Percentiles rank a stretch among this genome's conserved stretches.
Evolutionary conservation across 257 asterid species (phyloP).

Genomic region (Osmanthus fragrans): DNA sequence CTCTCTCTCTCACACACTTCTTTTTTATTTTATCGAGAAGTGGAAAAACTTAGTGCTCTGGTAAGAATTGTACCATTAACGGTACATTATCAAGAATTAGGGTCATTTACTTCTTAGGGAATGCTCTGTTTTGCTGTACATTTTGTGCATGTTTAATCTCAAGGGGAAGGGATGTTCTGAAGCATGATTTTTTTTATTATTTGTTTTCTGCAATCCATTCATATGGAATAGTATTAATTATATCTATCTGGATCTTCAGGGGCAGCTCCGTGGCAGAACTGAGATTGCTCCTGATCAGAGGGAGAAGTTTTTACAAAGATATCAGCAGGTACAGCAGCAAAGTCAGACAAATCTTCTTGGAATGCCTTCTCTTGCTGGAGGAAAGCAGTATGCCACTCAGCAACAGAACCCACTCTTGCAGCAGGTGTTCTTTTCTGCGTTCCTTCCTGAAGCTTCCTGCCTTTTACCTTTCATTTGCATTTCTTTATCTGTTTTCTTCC

Average conservation of each 20-base stretch:
- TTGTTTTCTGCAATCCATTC: background rate
- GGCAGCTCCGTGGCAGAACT: slow-evolving; percentile 95
- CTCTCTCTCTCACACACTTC: background rate
- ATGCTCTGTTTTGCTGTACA: background rate
- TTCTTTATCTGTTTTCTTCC: slow-evolving; percentile 3
- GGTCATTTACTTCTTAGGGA: too few relatives aligned
- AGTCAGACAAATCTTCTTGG: slow-evolving; percentile 81
- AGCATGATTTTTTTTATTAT: slow-evolving; percentile 9
- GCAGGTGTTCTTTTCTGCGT: slow-evolving; percentile 56
- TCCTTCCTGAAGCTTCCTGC: slow-evolving; percentile 10
- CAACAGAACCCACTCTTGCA: slow-evolving; percentile 81
- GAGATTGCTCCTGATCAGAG: slow-evolving; percentile 98
- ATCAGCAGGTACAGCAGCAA: slow-evolving; percentile 90
- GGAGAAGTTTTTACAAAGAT: slow-evolving; percentile 89
- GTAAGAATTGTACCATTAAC: too few relatives aligned
- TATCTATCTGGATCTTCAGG: slow-evolving; percentile 42
- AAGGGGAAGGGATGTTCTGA: slow-evolving; percentile 20
- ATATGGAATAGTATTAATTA: background rate
- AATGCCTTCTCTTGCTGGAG: slow-evolving; percentile 76
- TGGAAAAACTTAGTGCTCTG: too few relatives aligned
- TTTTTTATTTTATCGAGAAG: too few relatives aligned
- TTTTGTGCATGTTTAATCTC: background rate
- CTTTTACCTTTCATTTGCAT: slow-evolving; percentile 12
- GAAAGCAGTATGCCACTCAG: slow-evolving; percentile 78
- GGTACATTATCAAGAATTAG: too few relatives aligned